Percentiles rank a stretch among this genome's conserved stretches.
These are phyloP conservation scores for Ganoderma lucidum DNA, from an alignment of 1,284 basidiomycete species.

Conservation along the genomic window DNA sequence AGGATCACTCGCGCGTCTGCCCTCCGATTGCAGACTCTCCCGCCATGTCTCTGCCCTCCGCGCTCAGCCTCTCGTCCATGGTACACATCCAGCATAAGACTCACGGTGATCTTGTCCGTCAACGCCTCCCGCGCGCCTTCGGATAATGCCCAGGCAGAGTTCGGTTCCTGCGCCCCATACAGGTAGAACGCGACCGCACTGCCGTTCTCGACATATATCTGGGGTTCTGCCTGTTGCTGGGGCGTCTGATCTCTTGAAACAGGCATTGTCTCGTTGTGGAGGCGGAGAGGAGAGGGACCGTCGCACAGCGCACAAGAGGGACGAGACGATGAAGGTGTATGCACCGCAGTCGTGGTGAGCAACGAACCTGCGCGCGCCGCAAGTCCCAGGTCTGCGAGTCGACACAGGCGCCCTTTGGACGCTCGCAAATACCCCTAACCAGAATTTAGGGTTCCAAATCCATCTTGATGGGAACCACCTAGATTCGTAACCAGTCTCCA, in stretches of 20 bases:
- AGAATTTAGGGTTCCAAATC: neutral
- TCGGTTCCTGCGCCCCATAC: conserved; percentile 12
- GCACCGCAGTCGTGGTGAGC: neutral
- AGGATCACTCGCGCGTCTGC: conserved; percentile 33
- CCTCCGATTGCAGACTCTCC: conserved; percentile 15
- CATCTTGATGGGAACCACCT: neutral
- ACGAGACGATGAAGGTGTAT: neutral
- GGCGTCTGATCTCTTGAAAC: neutral
- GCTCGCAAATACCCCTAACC: neutral
- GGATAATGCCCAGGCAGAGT: neutral
- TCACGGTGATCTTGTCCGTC: conserved; percentile 16
- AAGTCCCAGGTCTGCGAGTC: neutral
- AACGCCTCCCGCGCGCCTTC: conserved; percentile 4
- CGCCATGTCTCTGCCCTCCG: conserved; percentile 30
- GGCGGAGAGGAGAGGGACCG: neutral
- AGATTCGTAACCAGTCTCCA: too few species aligned
- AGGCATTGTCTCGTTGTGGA: neutral
- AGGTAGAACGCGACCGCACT: conserved; percentile 28
- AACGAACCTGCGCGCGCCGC: neutral
- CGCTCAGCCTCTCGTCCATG: neutral
- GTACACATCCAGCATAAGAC: neutral
- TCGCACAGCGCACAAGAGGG: neutral
- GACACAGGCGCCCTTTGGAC: neutral
- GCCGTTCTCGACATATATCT: conserved; percentile 18
- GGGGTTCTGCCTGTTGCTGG: neutral